Evolutionary conservation across 108 stramenopile species (phyloP).

Genomic region (Nitzschia sp.): DNA sequence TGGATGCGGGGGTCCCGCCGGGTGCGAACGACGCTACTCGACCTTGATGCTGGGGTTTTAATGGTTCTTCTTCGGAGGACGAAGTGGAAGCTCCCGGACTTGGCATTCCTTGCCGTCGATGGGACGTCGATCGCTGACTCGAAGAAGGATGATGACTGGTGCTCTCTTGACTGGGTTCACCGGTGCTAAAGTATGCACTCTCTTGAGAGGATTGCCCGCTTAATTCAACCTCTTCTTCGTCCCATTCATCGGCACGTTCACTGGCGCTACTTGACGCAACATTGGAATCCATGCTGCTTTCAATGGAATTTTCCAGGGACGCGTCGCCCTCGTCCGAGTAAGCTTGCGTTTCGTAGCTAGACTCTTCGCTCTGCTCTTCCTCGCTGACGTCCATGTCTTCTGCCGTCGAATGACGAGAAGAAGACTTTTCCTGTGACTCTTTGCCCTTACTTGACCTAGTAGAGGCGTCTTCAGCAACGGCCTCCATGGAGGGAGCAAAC

Average conservation of each 20-base stretch:
- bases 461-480: background rate
- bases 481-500: constrained; percentile 16
- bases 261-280: background rate
- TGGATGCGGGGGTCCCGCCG: background rate
- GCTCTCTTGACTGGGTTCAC: background rate
- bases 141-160: background rate
- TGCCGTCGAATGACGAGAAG: background rate
- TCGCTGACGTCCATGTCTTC: background rate
- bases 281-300: background rate
- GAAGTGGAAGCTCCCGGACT: background rate
- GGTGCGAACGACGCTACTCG: background rate
- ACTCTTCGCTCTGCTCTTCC: background rate
- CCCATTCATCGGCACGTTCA: background rate
- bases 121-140: background rate
- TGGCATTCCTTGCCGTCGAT: no score
- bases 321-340: constrained; percentile 10
- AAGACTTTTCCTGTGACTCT: background rate
- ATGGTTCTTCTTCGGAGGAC: background rate
- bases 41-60: background rate
- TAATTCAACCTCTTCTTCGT: constrained; percentile 15
- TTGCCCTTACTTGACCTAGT: background rate
- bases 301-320: constrained; percentile 19
- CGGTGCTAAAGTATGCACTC: background rate
- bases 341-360: constrained; percentile 11
- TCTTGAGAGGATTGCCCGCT: constrained; percentile 9